These are phyloP conservation scores for Botryotinia calthae DNA, from an alignment of 2,329 filamentous ascomycete species.

Conservation along the genomic window DNA sequence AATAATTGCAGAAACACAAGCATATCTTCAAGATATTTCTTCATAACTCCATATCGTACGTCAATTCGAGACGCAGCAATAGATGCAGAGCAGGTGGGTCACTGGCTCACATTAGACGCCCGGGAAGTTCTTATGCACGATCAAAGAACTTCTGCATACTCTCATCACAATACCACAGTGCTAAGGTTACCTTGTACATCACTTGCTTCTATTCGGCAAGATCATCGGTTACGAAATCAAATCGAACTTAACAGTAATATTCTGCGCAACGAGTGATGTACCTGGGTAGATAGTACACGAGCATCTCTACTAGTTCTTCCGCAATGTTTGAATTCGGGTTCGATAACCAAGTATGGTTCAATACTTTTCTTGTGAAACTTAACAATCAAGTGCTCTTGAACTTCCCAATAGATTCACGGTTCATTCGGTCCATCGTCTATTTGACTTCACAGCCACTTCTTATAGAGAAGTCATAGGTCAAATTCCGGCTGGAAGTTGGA, in stretches of 20 bases:
- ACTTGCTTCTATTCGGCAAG: neutral
- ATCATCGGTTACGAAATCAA: neutral
- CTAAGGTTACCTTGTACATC: neutral
- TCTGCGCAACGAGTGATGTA: neutral
- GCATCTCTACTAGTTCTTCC: neutral
- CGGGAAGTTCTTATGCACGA: neutral
- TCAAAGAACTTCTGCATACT: neutral
- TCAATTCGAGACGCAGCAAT: neutral
- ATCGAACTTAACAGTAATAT: neutral
- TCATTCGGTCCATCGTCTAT: neutral
- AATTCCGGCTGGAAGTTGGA: neutral
- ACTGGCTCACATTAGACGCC: neutral
- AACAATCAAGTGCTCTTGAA: neutral
- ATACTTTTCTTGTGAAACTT: neutral
- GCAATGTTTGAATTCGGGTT: neutral
- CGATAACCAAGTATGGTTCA: neutral
- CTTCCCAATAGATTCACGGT: neutral
- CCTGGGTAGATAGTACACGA: neutral
- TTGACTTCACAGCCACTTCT: neutral
- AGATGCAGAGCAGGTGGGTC: neutral
- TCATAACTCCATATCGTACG: neutral
- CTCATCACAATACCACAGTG: neutral
- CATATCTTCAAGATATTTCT: neutral
- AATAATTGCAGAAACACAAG: neutral
- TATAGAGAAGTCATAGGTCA: neutral